These are phyloP conservation scores for Reticulascus tulasneorum DNA, from an alignment of 2,329 filamentous ascomycete genomes.

Conservation along the genomic window DNA sequence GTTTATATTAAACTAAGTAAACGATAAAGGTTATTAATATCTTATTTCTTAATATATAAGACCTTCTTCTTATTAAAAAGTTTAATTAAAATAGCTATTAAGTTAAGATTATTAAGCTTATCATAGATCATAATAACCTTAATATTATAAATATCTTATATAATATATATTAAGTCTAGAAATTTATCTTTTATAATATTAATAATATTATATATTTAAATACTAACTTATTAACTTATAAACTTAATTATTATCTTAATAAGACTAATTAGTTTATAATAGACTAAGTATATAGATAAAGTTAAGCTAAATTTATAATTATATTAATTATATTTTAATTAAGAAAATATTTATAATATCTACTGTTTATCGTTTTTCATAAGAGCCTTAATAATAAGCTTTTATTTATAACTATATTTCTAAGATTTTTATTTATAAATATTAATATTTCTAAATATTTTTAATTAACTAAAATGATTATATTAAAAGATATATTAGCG, in stretches of 20 bases:
- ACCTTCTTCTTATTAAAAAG: not conserved
- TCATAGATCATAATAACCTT: not conserved
- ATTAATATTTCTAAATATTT: not conserved
- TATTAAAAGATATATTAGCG: not conserved
- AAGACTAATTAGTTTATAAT: not conserved
- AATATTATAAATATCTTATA: not conserved
- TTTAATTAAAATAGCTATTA: not conserved
- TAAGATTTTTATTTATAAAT: not conserved
- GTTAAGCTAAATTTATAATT: not conserved
- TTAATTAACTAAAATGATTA: not conserved
- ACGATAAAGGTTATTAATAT: not conserved
- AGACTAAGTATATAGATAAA: not conserved
- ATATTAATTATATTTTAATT: not conserved
- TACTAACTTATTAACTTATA: slow-evolving; percentile 1
- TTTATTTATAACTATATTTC: slow-evolving; percentile 1
- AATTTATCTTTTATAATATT: not conserved
- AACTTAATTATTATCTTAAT: not conserved
- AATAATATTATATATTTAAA: not conserved
- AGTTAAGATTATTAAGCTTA: not conserved
- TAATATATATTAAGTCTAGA: not conserved
- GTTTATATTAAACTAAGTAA: slow-evolving; percentile 1
- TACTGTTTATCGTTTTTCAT: not conserved
- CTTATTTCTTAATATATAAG: not conserved
- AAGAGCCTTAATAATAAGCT: not conserved
- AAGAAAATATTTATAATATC: not conserved